Base-by-base conservation (phyloP, 129 eudicot genomes). In the Saussurea involucrata region DNA sequence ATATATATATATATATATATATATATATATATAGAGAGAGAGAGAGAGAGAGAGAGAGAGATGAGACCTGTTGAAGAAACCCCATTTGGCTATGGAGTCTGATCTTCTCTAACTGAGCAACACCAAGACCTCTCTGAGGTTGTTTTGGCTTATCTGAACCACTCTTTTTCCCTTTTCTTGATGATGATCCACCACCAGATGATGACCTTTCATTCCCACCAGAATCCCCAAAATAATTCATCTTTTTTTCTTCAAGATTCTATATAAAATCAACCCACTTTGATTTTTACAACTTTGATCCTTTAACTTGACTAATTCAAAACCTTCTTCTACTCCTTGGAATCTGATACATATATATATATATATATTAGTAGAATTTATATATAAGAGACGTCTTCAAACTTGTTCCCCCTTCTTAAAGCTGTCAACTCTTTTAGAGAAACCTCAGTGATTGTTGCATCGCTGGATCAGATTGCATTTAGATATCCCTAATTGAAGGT, bases 121-220 rank as follows among this genome's bases (percentile, higher is more conserved):
- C 97, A 67, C 97, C 97, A 69, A 89, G 95, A 7, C 97, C 97
- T 84, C 97, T 89, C 32, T 92, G 97, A 3, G 97, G 97, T 72
- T 85, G 92, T 58, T 85, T 85, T 8, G 93, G 89, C 72, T 86
- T 88, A 49, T 88, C 89, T 61, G 89, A 84, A 67, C 78, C 76
- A 12, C 85, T 69, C 80, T 78, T 90, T 75, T 85, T 88, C 13
- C 88, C 83, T 66, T 83, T 84, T 71, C 78, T 81, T 33, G 88
- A 83, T 46, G 84, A 73, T 37, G 80, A 67, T 31, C 63, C 68
- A 24, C 82, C 79, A 5, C 81, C 69, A 21, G 82, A 71, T 22
- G 85, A 76, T 21, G 90, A 84, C 40, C 81, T 82, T 61, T 77
- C 87, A 21, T 73, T 79, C 64, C 86, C 82, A 68, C 66, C 33